A percentile compares a stretch with the other conserved stretches of the same genome.
These are phyloP conservation scores for Beta corolliflora DNA, from an alignment of 179 eudicot genomes.

Conservation along the genomic window DNA sequence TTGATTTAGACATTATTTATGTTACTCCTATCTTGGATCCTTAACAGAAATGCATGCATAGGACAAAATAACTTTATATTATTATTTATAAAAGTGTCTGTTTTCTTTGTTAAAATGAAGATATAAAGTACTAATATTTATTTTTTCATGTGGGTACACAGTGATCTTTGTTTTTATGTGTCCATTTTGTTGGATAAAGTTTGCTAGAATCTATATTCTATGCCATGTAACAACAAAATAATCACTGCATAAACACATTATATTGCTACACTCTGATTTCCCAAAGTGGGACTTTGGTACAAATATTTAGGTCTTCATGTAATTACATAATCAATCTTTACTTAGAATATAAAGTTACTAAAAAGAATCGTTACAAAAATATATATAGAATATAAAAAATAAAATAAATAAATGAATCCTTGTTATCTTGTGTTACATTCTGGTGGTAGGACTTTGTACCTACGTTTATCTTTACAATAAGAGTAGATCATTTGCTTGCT, in stretches of 20 bases:
- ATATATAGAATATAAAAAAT: not conserved
- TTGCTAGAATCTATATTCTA: not conserved
- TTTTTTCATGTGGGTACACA: slow-evolving; percentile 15
- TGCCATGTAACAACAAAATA: slow-evolving; percentile 12
- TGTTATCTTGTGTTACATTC: slow-evolving; percentile 52
- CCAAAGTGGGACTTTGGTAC: slow-evolving; percentile 6
- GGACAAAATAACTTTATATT: slow-evolving; percentile 3
- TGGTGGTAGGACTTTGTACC: slow-evolving; percentile 75
- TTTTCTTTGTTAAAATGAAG: too few species aligned
- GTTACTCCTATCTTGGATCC: not conserved
- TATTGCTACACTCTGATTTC: slow-evolving; percentile 6
- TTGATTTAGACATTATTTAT: slow-evolving; percentile 22
- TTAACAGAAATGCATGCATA: not conserved
- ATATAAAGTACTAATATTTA: not conserved
- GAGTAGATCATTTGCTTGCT: slow-evolving; percentile 74
- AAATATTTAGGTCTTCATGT: not conserved
- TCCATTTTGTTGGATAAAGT: slow-evolving; percentile 1
- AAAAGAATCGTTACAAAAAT: not conserved
- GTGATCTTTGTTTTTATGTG: slow-evolving; percentile 6
- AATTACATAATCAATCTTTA: slow-evolving; percentile 9
- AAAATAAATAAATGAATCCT: slow-evolving; percentile 8
- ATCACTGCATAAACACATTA: not conserved
- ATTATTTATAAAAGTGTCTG: not conserved
- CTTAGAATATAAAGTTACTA: not conserved
- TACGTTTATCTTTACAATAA: slow-evolving; percentile 71